These are phyloP conservation scores for Rosa persica DNA, from an alignment of 306 rosid genomes.

Conservation along the genomic window DNA sequence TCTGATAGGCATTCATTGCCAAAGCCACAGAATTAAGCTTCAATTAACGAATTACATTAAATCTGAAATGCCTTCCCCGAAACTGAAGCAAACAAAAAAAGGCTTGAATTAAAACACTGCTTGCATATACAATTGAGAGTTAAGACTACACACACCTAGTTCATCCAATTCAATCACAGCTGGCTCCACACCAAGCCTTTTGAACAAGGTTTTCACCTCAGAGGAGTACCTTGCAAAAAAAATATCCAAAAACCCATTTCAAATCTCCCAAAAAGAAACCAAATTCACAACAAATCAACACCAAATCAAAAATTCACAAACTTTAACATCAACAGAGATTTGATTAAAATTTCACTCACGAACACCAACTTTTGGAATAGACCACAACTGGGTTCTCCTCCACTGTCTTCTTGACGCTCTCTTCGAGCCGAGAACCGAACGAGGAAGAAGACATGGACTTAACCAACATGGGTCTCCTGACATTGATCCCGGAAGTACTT, in stretches of 20 bases:
- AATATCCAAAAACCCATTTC: slow-evolving; percentile 7
- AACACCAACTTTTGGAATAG: slow-evolving; percentile 96
- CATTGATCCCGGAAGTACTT: slow-evolving; percentile 22
- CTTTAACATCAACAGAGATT: not conserved
- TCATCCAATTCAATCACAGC: slow-evolving; percentile 87
- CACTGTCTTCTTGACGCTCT: slow-evolving; percentile 71
- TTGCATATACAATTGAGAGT: not conserved
- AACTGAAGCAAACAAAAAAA: not conserved
- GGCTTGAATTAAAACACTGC: not conserved
- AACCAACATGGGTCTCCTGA: slow-evolving; percentile 33
- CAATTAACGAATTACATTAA: not conserved
- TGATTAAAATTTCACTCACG: slow-evolving; percentile 47
- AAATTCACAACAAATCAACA: slow-evolving; percentile 9
- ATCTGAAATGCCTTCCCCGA: not conserved
- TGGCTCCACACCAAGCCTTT: slow-evolving; percentile 66
- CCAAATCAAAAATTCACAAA: slow-evolving; percentile 1
- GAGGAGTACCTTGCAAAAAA: slow-evolving; percentile 60
- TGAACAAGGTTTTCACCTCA: slow-evolving; percentile 82
- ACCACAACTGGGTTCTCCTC: slow-evolving; percentile 69
- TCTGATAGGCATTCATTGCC: not conserved
- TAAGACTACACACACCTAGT: slow-evolving; percentile 51
- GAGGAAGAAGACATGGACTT: slow-evolving; percentile 70
- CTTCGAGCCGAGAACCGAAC: slow-evolving; percentile 94
- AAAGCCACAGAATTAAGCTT: not conserved
- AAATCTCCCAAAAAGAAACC: slow-evolving; percentile 12